Evolutionary conservation across 2,329 filamentous ascomycete species (phyloP), one percentile per base, ranked within the genome.

Genomic region (Scleromitrula shiraiana): DNA sequence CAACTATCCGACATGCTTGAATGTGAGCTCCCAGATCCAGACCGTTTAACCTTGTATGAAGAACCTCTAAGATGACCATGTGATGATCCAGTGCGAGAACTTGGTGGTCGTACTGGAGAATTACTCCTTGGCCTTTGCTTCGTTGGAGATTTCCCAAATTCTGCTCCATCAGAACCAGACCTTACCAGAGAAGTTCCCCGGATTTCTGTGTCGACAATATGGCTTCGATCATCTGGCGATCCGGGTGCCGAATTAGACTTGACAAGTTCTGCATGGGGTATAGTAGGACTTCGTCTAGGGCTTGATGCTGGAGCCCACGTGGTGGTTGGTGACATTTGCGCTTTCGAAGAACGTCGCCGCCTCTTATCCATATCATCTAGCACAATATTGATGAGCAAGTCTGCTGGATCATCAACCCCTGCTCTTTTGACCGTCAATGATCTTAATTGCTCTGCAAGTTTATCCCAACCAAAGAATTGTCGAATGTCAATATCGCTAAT

Each of bases 391-490:
- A 93, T 87, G 40, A 97, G 73, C 32, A 98, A 77, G 63, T 97
- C 93, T 15, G 84, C 83, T 3, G 88, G 88, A 62, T 98, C 90
- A 54, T 96, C 89, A 37, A 98, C 75, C 54, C 83, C 82, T 47
- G 87, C 91, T 57, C 89, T 82, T 69, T 89, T 95, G 55, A 98
- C 73, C 2, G 87, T 93, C 55, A 98, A 73, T 53, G 88, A 94
- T 51, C 89, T 83, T 53, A 98, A 71, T 65, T 96, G 90, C 63
- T 98, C 93, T 7, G 93, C 86, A 48, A 97, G 70, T 50, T 86
- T 82, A 65, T 98, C 91, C 93, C 93, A 98, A 50, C 93, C 93
- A 67, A 89, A 95, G 69, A 97, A 96, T 59, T 95, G 90, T 53
- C 93, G 82, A 64, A 95, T 96, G 67, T 98, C 93, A 63, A 97